Percentiles rank a stretch among this genome's conserved stretches.
These are phyloP conservation scores for Circinella umbellata DNA, from an alignment of 371 early-diverging fungal genomes.

Conservation along the genomic window DNA sequence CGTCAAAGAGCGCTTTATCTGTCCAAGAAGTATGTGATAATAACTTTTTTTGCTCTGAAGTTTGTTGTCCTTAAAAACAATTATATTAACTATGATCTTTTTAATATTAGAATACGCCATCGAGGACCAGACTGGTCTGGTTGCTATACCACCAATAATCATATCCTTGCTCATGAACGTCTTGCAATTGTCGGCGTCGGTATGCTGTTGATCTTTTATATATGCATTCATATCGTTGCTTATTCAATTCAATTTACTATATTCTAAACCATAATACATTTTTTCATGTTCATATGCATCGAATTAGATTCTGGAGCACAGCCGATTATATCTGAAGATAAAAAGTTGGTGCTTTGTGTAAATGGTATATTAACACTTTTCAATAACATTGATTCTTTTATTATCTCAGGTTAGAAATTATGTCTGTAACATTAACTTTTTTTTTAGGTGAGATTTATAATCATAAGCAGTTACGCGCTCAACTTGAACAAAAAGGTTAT, in stretches of 20 bases:
- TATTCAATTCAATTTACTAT: no score
- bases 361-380: conserved; percentile 66
- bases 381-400: background rate
- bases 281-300: no score
- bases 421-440: background rate
- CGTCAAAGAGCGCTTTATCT: conserved; percentile 84
- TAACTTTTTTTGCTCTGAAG: conserved; percentile 14
- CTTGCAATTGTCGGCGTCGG: conserved; percentile 97
- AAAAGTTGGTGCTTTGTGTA: conserved; percentile 81
- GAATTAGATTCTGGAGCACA: conserved; percentile 88
- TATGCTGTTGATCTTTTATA: conserved; percentile 36
- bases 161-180: conserved; percentile 95
- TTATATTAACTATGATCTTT: background rate
- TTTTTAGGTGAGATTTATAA: conserved; percentile 89
- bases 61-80: background rate
- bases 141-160: conserved; percentile 75
- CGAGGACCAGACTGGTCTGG: conserved; percentile 99
- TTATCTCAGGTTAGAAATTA: no score
- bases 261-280: no score
- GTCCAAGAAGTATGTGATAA: conserved; percentile 79
- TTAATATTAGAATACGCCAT: conserved; percentile 73
- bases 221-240: no score
- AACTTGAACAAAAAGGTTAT: conserved; percentile 67
- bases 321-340: conserved; percentile 91
- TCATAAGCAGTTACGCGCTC: conserved; percentile 83